These are phyloP conservation scores for Ceraceosorus guamensis DNA, from an alignment of 1,284 basidiomycete species.

Conservation along the genomic window DNA sequence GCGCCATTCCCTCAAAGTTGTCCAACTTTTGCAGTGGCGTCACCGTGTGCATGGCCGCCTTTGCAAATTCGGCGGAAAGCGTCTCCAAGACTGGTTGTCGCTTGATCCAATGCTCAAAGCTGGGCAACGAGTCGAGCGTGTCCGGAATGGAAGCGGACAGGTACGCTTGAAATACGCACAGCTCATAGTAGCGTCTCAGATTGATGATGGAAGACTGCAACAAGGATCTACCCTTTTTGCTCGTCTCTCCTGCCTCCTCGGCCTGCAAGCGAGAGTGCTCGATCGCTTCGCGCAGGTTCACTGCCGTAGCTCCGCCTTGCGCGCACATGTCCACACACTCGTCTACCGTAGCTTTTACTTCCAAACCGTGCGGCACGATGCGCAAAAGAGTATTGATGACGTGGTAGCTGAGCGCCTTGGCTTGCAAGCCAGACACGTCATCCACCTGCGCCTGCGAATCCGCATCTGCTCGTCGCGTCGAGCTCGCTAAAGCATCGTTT, in stretches of 20 bases:
- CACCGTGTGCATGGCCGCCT: slow-evolving; percentile 70
- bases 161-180: slow-evolving; percentile 91
- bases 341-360: slow-evolving; percentile 80
- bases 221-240: slow-evolving; percentile 57
- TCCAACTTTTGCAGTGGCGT: slow-evolving; percentile 64
- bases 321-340: slow-evolving; percentile 78
- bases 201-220: slow-evolving; percentile 28
- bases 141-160: slow-evolving; percentile 77
- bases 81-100: slow-evolving; percentile 73
- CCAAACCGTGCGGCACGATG: slow-evolving; percentile 80
- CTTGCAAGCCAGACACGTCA: neutral
- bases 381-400: slow-evolving; percentile 69
- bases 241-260: slow-evolving; percentile 68
- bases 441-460: neutral
- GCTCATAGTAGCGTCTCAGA: slow-evolving; percentile 64
- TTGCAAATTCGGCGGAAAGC: slow-evolving; percentile 80
- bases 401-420: slow-evolving; percentile 52
- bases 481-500: neutral
- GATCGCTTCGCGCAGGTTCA: slow-evolving; percentile 78
- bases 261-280: slow-evolving; percentile 69
- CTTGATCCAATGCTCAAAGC: slow-evolving; percentile 39
- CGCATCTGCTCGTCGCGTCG: neutral
- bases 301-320: slow-evolving; percentile 56
- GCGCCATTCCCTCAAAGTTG: slow-evolving; percentile 63
- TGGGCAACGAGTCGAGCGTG: slow-evolving; percentile 22